Evolutionary conservation across 495 filamentous ascomycete species (phyloP), one percentile per base, ranked within the genome.

Genomic region (Corynascus novoguineensis): DNA sequence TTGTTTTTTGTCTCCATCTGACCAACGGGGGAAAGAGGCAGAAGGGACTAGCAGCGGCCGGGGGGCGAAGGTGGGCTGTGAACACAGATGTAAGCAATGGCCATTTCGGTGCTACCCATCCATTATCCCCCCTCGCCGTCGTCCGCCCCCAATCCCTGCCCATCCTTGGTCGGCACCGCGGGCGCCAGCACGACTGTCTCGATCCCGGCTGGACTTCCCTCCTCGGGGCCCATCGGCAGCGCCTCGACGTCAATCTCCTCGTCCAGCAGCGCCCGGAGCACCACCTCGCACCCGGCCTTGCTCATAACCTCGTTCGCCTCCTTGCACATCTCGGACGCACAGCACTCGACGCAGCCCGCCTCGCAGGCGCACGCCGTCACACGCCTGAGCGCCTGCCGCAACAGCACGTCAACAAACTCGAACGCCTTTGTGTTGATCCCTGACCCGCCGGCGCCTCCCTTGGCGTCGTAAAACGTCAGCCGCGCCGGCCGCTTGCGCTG

Each of bases 381-480:
- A 22, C 92, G 79, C 54, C 84, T 78, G n/a, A 92, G 78, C 6
- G 92, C 92, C 58, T 90, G 86, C 31, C 75, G 72, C 10, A 97
- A 78, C 37, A 97, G 70, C 37, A 87, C 61, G 61, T 95, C 89
- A 21, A 95, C 76, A 64, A 95, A 95, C 66, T 97, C 90, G 64
- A 97, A 97, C 1, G 91, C 92, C 68, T 96, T 96, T 28, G 82
- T 86, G 47, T 86, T 87, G 58, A 97, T 92, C 5, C 93, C 95
- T 2, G 84, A 86, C 0, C 90, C 91, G 46, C 81, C 83, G 0
- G 85, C 79, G 0, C 92, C 93, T 19, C 91, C 93, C 69, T 93
- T 93, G 9, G 89, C 86, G 64, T 98, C 93, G 69, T 96, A 97
- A 71, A 98, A 96, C 0, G 90, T 96, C 53, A 98, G 73, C 10